A percentile compares a stretch with the other conserved stretches of the same genome.
Conservation (phyloP, 2,329 filamentous ascomycete species). For the Lachnellula cervina region DNA sequence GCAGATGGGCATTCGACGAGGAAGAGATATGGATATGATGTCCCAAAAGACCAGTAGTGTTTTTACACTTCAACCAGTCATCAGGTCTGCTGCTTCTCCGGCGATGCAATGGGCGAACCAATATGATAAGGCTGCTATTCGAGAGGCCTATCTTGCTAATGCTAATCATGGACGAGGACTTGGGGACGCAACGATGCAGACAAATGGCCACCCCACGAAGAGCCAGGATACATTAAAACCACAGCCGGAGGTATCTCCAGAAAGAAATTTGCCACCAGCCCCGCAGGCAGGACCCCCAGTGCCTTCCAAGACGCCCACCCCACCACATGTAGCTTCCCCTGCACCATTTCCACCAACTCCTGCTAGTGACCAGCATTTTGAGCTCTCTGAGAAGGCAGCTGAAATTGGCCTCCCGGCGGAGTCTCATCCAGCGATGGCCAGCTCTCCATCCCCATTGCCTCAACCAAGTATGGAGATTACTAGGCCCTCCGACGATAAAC, state of each 20-base stretch:
- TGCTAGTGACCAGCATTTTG: slow-evolving; percentile 16
- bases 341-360: slow-evolving; percentile 21
- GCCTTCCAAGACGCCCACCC: slow-evolving; percentile 36
- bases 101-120: slow-evolving; percentile 96
- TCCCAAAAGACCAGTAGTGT: slow-evolving; percentile 81
- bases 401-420: slow-evolving; percentile 22
- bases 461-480: slow-evolving; percentile 19
- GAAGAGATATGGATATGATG: slow-evolving; percentile 52
- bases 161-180: slow-evolving; percentile 64
- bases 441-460: slow-evolving; percentile 4
- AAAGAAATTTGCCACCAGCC: slow-evolving; percentile 26
- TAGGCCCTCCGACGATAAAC: slow-evolving; percentile 22
- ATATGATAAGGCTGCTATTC: slow-evolving; percentile 85
- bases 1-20: slow-evolving; percentile 41
- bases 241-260: slow-evolving; percentile 14
- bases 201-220: slow-evolving; percentile 31
- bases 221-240: slow-evolving; percentile 23
- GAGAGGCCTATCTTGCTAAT: slow-evolving; percentile 80
- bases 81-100: slow-evolving; percentile 81
- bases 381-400: slow-evolving; percentile 34
- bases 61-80: slow-evolving; percentile 77
- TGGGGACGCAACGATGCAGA: slow-evolving; percentile 42
- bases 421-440: slow-evolving; percentile 16
- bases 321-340: slow-evolving; percentile 13
- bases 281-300: slow-evolving; percentile 33